Evolutionary conservation across 2,329 filamentous ascomycete species (phyloP), one percentile per base, ranked within the genome.

Genomic region (Clonostachys rhizophaga): DNA sequence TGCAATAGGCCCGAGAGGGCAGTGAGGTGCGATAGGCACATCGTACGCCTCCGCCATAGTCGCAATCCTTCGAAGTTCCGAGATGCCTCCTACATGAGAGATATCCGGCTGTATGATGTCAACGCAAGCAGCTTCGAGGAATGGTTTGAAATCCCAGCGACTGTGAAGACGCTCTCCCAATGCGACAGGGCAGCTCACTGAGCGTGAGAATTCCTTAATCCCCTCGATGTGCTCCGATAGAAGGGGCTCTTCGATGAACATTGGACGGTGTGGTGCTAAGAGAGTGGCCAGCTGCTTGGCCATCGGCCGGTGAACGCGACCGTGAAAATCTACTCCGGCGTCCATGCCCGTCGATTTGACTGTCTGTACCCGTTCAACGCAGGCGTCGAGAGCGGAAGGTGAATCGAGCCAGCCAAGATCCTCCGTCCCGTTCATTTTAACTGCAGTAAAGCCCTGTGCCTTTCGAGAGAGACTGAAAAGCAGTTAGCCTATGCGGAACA

Each of bases 391-490:
- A 0, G 74, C 73, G 0, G 74, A 69, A 0, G 87, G 87, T 1
- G 84, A 86, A 62, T 91, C 88, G 0, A 91, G 72, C 86, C 86
- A 91, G 53, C 80, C 83, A 2, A 90, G 65, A 51, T 90, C 87
- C 57, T 86, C 84, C 0, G 87, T 91, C 6, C 78, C 87, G 59
- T 91, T 90, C 87, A 91, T 91, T 60, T 91, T 91, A 46, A 90
- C 77, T 5, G 78, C 74, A 3, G 69, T 81, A 58, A 88, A 83
- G 0, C 84, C 84, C 61, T 87, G 83, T 11, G 69, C 68, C 55
- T 77, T 74, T 5, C 81, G 72, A 6, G 70, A 72, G 56, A 78
- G 74, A 5, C 78, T 83, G 50, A 10, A 10, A 30, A 30, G 24
- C 3, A 30, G 9, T 30, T 10, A 30, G 24, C 4, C 9, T 10